Conservation (phyloP, 2,329 filamentous ascomycete genomes). For the Clonostachys solani region DNA sequence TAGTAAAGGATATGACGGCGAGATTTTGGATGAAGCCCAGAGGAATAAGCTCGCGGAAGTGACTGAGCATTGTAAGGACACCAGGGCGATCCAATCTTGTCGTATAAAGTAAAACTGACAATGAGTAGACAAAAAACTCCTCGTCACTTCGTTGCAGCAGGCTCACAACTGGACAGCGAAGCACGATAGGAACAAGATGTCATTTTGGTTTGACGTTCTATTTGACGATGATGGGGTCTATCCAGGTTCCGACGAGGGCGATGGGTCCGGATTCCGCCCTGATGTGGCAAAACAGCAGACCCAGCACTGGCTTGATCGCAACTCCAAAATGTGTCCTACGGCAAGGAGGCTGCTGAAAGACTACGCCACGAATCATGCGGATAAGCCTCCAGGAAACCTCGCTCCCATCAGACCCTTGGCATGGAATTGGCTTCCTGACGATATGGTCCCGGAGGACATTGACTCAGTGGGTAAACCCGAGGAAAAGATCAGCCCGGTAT, state of each 20-base stretch:
- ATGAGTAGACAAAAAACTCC: slow-evolving; percentile 56
- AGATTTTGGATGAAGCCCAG: slow-evolving; percentile 54
- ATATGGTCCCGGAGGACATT: slow-evolving; percentile 1
- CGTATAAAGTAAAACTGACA: neutral
- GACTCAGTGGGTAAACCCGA: slow-evolving; percentile 28
- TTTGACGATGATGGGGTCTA: slow-evolving; percentile 52
- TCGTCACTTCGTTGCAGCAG: slow-evolving; percentile 63
- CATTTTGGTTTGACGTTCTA: slow-evolving; percentile 63
- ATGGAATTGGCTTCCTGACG: slow-evolving; percentile 51
- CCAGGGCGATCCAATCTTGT: neutral
- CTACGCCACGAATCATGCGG: slow-evolving; percentile 45
- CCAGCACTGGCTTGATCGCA: slow-evolving; percentile 58
- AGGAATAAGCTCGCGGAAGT: slow-evolving; percentile 57
- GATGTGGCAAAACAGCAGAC: slow-evolving; percentile 57
- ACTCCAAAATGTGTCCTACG: slow-evolving; percentile 53
- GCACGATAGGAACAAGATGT: slow-evolving; percentile 66
- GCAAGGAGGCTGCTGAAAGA: slow-evolving; percentile 50
- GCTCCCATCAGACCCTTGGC: slow-evolving; percentile 45
- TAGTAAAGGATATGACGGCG: slow-evolving; percentile 63
- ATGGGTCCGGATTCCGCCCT: slow-evolving; percentile 48
- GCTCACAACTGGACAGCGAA: slow-evolving; percentile 67
- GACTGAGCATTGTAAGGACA: slow-evolving; percentile 55
- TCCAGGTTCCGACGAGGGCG: slow-evolving; percentile 46
- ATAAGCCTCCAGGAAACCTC: slow-evolving; percentile 44
- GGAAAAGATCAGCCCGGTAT: slow-evolving; percentile 40